A percentile compares a stretch with the other conserved stretches of the same genome.
phyloP scores from a whole-genome alignment of 306 rosid species.

The Crataegus laevigata region DNA sequence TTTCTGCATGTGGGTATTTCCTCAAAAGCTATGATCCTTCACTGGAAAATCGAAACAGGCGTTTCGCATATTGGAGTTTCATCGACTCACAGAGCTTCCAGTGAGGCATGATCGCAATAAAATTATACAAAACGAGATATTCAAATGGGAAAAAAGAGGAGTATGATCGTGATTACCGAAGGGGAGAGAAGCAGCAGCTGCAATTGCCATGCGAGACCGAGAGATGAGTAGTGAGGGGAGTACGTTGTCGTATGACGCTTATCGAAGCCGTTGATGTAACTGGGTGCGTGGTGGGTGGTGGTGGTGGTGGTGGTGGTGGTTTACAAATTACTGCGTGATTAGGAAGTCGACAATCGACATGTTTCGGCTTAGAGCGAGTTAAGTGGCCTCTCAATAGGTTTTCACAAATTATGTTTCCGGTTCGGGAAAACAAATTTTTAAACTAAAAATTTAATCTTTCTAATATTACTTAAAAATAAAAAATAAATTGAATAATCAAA shows the following conservation, averaged over 20 bases:
- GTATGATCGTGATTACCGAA: background rate
- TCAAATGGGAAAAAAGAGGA: background rate
- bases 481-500: no score
- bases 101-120: background rate
- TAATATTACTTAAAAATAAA: no score
- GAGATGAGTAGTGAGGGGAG: background rate
- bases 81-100: background rate
- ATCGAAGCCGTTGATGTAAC: background rate
- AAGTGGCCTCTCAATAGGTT: no score
- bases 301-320: no score
- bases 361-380: no score
- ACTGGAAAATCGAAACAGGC: constrained; percentile 6
- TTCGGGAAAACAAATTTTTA: no score
- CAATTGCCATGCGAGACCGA: background rate
- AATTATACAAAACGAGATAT: background rate
- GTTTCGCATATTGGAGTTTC: background rate
- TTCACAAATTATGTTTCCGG: no score
- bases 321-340: no score
- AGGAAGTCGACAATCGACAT: no score
- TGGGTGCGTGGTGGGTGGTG: no score
- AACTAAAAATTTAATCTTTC: no score
- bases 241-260: background rate
- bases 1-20: background rate
- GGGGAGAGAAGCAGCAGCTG: background rate
- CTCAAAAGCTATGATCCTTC: background rate